Base-by-base conservation (phyloP, 2,329 filamentous ascomycete species). In the Alternaria hordeiaustralica region DNA sequence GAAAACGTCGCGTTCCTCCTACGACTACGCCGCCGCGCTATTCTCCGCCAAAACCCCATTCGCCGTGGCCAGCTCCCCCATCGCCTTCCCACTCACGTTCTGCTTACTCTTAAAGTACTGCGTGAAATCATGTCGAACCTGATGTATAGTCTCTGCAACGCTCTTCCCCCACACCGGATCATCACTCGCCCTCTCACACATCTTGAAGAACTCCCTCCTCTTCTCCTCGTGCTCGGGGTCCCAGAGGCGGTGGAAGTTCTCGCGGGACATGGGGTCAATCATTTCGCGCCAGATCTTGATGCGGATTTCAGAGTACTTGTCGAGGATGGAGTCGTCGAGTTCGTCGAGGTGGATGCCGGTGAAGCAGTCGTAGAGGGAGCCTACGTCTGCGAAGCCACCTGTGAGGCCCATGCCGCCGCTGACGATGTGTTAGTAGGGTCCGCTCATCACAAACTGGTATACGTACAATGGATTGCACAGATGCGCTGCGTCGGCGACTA, bases 341-440 rank as follows among this genome's bases (percentile, higher is more conserved):
- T 75, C 69, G 57, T 76, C 73, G 30, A 73, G 65, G 58, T 79
- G 75, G 28, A 79, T 77, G 33, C 76, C 76, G 6, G 69, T 73
- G 10, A 90, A 81, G 69, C 87, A 89, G 68, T 90, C 87, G 61
- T 84, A 87, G 6, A 90, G 81, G 0, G 87, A 87, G 11, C 87
- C 88, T 3, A 88, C 83, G 67, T 90, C 88, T n/a, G 87, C 86
- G 58, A 90, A 87, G 0, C 88, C 88, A 6, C 88, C 87, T 0
- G 87, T 90, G 54, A 90, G 84, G 2, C 88, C 88, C 15, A 90
- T 79, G 0, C 88, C 88, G 49, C 88, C 88, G 77, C 75, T 77
- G 62, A 15, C 6, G 18, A 8, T n/a, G 2, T 36, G 21, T 71
- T 53, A 71, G 61, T 58, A 54, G 12, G 15, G 3, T 12, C 13